Base-by-base conservation (phyloP, 352 stramenopile genomes). In the Achlya hypogyna region DNA sequence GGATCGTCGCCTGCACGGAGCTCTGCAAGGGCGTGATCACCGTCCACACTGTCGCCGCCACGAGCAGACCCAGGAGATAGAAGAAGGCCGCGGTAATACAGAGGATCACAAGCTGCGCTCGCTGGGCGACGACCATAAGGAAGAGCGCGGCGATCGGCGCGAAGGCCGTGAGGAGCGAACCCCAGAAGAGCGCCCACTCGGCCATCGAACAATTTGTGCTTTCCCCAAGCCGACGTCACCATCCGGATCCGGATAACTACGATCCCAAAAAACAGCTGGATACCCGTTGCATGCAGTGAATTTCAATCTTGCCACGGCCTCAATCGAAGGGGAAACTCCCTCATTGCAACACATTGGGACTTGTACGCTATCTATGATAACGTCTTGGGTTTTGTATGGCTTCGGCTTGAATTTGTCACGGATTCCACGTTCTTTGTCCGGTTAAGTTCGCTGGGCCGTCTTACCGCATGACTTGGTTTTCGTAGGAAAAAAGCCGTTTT, bases 91-190 rank as follows among this genome's bases (percentile, higher is more conserved):
- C 81, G 14, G 78, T 88, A 28, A 94, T 78, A 47, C 83, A 71
- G 53, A 94, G 67, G 74, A 94, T 94, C 71, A 91, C 78, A 29
- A 94, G 75, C 76, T 94, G 86, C 60, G 86, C 86, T 62, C 86
- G 82, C 56, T 88, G 82, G 53, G 81, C 82, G 45, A 94, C 63
- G 20, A 94, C 75, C 52, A 87, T 69, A 69, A 94, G 88, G 74
- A 92, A 92, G 63, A 94, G 73, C 71, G 80, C 72, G 16, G 79
- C 72, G 38, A 94, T 58, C 20, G 86, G 84, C 4, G 81, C 84
- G 64, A 92, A 92, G 23, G 78, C 86, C 54, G 82, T 78, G 42
- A 94, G 76, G 65, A 91, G 85, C 71, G 80, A 91, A 53, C 86
- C 86, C 68, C 89, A 88, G 62, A 94, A 81, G 10, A 94, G 84